Conservation (phyloP, 2,329 filamentous ascomycete species). For the Zymoseptoria tritici region DNA sequence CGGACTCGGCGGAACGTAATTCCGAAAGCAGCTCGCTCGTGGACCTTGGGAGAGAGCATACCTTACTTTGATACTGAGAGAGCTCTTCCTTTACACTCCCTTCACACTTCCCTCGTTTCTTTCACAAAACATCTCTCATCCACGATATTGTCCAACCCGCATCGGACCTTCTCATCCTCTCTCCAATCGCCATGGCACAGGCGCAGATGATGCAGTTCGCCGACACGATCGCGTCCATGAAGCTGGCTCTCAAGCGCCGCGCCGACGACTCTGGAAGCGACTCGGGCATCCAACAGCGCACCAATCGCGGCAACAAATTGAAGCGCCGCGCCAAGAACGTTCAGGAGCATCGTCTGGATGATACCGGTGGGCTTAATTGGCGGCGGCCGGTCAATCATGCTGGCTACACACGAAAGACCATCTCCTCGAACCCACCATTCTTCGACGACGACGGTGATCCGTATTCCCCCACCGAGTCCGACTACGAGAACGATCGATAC, state of each 20-base stretch:
- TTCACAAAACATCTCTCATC: background rate
- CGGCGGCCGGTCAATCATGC: constrained; percentile 56
- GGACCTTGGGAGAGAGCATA: background rate
- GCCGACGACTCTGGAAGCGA: constrained; percentile 71
- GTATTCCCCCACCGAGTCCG: constrained; percentile 18
- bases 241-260: constrained; percentile 56
- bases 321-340: constrained; percentile 68
- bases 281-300: constrained; percentile 59
- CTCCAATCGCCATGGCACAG: constrained; percentile 37
- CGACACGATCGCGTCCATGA: constrained; percentile 61
- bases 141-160: background rate
- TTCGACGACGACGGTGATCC: constrained; percentile 66
- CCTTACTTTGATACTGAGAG: background rate
- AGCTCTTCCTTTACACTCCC: background rate
- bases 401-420: constrained; percentile 64
- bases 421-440: constrained; percentile 64
- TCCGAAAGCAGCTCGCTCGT: background rate
- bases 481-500: constrained; percentile 60
- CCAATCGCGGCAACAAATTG: constrained; percentile 71
- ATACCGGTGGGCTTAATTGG: constrained; percentile 47
- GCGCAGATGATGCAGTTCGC: constrained; percentile 55
- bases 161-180: background rate
- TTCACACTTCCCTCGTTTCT: background rate
- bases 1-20: background rate
- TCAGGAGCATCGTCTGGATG: constrained; percentile 61